Conservation (phyloP, 202 grass and related monocot species). For the Setaria italica region DNA sequence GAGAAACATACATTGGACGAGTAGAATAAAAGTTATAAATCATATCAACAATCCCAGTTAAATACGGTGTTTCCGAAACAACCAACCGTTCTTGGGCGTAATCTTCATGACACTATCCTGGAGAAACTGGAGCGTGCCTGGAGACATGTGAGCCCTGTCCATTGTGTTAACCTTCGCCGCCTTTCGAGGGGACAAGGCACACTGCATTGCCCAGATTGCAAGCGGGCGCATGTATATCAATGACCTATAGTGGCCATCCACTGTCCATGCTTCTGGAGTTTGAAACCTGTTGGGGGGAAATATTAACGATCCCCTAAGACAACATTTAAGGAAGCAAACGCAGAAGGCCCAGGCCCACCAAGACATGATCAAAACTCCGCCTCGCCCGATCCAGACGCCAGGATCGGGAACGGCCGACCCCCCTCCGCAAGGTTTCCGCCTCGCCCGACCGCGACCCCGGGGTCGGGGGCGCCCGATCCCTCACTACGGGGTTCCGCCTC, state of each 20-base stretch:
- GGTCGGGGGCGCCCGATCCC: too few relatives aligned
- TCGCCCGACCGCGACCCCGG: too few relatives aligned
- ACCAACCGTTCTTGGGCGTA: constrained; percentile 50
- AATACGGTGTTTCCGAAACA: constrained; percentile 62
- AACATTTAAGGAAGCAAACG: too few relatives aligned
- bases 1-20: not conserved
- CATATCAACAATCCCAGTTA: constrained; percentile 65
- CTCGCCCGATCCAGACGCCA: too few relatives aligned
- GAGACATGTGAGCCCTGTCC: constrained; percentile 68
- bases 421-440: too few relatives aligned
- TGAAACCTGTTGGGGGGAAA: too few relatives aligned
- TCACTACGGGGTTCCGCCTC: too few relatives aligned
- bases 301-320: too few relatives aligned
- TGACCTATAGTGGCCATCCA: constrained; percentile 90
- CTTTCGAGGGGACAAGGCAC: constrained; percentile 68
- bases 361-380: too few relatives aligned
- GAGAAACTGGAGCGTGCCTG: constrained; percentile 57
- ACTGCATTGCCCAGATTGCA: constrained; percentile 94
- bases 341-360: too few relatives aligned
- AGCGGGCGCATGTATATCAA: constrained; percentile 95
- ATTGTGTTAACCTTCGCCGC: constrained; percentile 86
- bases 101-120: constrained; percentile 79
- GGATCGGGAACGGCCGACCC: too few relatives aligned
- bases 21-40: not conserved
- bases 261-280: constrained; percentile 95